phyloP scores from a whole-genome alignment of 768 basidiomycete species.

The Dioszegia aurantiaca region DNA sequence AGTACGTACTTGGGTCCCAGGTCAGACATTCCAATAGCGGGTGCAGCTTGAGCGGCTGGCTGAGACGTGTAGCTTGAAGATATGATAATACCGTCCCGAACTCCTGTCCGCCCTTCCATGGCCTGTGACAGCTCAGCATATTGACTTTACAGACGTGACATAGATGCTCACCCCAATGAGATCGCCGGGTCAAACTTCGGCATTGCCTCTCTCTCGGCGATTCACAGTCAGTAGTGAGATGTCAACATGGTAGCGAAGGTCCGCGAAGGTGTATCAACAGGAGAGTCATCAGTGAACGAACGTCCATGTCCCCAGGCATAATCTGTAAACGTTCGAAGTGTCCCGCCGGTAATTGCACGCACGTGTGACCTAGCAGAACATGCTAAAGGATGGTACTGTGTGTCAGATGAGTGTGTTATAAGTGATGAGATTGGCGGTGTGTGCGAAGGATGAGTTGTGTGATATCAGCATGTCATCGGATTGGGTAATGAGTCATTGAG shows the following conservation, averaged over 20 bases:
- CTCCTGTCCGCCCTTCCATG: constrained; percentile 32
- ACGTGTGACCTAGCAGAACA: not conserved
- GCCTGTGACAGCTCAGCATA: constrained; percentile 12
- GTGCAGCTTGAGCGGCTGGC: constrained; percentile 31
- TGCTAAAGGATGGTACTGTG: not conserved
- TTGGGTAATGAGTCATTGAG: too few relatives aligned
- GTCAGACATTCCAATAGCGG: constrained; percentile 40
- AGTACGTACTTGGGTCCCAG: constrained; percentile 47
- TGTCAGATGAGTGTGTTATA: not conserved
- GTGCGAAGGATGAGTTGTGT: not conserved
- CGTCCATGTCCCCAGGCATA: too few relatives aligned
- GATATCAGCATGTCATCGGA: too few relatives aligned
- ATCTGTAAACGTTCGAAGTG: not conserved
- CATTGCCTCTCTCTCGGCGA: constrained; percentile 12
- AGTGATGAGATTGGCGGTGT: too few relatives aligned
- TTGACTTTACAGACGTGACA: not conserved
- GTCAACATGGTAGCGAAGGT: not conserved
- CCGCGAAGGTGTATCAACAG: not conserved
- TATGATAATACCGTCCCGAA: constrained; percentile 36
- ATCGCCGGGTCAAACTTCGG: constrained; percentile 41
- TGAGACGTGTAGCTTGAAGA: constrained; percentile 34
- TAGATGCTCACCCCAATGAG: constrained; percentile 24
- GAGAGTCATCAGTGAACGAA: too few relatives aligned
- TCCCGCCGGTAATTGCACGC: not conserved
- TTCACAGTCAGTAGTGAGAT: too few relatives aligned